Evolutionary conservation across 73 alveolate genomes (phyloP), one percentile per base, ranked within the genome.

Genomic region (Symbiodinium pilosum): DNA sequence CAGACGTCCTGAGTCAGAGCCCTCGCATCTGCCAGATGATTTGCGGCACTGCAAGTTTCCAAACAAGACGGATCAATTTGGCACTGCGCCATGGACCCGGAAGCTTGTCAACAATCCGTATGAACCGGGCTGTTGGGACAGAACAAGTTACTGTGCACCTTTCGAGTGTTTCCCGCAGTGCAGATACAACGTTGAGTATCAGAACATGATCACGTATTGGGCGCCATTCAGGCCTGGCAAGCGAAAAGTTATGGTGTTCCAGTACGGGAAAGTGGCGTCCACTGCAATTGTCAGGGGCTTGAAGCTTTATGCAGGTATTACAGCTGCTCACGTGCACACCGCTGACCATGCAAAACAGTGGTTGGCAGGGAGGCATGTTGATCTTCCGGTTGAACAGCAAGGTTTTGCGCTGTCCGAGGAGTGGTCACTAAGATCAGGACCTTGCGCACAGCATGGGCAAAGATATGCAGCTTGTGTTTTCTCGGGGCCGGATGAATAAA

Each of bases 241-340:
- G 12, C 5, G 51, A 18, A 34, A 77, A 34, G 87, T 77, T 52
- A 77, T 77, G 87, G 87, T 34, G 21, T 77, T 77, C 87, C 88
- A 81, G 56, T 81, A 81, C 88, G 59, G 88, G 16, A 81, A 81
- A 32, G 88, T 81, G 38, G 88, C 88, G 38, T 81, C 87, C 44
- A 34, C 88, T n/a, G 44, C 36, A 0, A 38, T 81, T 34, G 88
- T 81, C 38, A 34, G 38, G 52, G 88, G 88, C 52, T 32, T 81
- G 52, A 81, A 81, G 56, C 28, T 81, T n/a, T 21, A 32, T 32
- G 16, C 88, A 18, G 39, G 30, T 24, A 24, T 38, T 32, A 42
- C 88, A 0, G 32, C 88, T 7, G 88, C 59, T 34, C 47, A 81
- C 20, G 88, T 38, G 7, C 88, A 81, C 54, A 14, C 51, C 39